Conservation (phyloP, 2,329 filamentous ascomycete genomes). For the Colletotrichum sidae region DNA sequence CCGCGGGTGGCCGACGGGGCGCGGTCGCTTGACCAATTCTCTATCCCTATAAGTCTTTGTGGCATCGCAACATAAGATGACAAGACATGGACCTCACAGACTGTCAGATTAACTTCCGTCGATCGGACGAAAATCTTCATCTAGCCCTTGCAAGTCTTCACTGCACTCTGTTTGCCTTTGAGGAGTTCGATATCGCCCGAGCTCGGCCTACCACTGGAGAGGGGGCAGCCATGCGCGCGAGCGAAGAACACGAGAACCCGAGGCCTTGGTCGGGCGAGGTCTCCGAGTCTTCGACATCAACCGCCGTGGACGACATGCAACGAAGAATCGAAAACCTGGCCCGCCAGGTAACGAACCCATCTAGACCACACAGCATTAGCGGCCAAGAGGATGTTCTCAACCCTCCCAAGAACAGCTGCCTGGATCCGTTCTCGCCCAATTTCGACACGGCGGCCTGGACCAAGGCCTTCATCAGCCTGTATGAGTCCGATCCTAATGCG, state of each 20-base stretch:
- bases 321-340: conserved; percentile 25
- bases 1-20: conserved; percentile 11
- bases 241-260: not conserved
- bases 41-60: not conserved
- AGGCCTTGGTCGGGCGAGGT: not conserved
- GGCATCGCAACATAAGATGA: not conserved
- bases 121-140: not conserved
- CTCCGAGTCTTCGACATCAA: conserved; percentile 9
- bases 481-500: conserved; percentile 42
- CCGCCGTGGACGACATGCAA: not conserved
- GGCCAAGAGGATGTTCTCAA: conserved; percentile 25
- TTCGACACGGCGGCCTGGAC: conserved; percentile 44
- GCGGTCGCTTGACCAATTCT: too few relatives aligned
- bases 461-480: conserved; percentile 42
- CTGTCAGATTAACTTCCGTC: too few relatives aligned
- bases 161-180: too few relatives aligned
- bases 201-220: not conserved
- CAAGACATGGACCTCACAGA: too few relatives aligned
- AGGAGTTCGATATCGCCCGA: not conserved
- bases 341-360: conserved; percentile 25
- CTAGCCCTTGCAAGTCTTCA: not conserved
- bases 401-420: conserved; percentile 27
- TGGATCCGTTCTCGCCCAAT: conserved; percentile 42
- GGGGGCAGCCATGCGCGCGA: not conserved
- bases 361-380: conserved; percentile 4